These are phyloP conservation scores for Trichoderma gracile DNA, from an alignment of 2,329 filamentous ascomycete genomes.

Conservation along the genomic window DNA sequence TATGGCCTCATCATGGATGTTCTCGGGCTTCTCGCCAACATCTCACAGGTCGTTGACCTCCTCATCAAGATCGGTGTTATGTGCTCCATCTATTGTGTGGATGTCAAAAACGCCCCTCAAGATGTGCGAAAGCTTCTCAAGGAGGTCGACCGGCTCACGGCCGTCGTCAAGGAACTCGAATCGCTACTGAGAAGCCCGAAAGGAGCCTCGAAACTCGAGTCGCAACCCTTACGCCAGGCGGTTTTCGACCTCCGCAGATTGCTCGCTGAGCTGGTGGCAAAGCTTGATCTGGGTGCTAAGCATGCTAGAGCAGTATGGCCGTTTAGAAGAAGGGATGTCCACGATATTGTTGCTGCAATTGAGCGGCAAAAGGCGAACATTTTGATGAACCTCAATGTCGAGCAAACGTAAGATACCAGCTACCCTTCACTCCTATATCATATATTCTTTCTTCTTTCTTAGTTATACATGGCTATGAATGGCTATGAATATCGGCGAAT, in stretches of 20 bases:
- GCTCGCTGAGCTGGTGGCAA: constrained; percentile 11
- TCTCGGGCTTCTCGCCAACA: constrained; percentile 24
- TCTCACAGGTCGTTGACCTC: constrained; percentile 25
- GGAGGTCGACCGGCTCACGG: constrained; percentile 20
- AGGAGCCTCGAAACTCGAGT: constrained; percentile 18
- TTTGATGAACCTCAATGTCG: constrained; percentile 12
- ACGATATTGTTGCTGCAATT: constrained; percentile 4
- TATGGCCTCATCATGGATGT: constrained; percentile 21
- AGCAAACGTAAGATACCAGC: constrained; percentile 21
- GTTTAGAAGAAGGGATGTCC: constrained; percentile 19
- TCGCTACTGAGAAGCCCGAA: constrained; percentile 16
- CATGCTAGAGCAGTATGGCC: constrained; percentile 24
- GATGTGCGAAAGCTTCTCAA: constrained; percentile 24
- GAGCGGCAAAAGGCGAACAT: constrained; percentile 20
- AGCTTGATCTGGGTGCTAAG: constrained; percentile 20
- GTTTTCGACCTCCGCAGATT: constrained; percentile 9
- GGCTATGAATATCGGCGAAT: no score
- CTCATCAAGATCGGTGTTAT: constrained; percentile 25
- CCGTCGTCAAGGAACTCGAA: constrained; percentile 24
- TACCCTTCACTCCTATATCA: neutral
- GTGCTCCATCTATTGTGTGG: constrained; percentile 25
- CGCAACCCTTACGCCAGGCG: constrained; percentile 1
- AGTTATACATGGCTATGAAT: neutral
- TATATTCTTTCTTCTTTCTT: neutral
- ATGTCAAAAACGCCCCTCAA: constrained; percentile 21